phyloP scores from a whole-genome alignment of 768 basidiomycete genomes.

The Hortiboletus campestris region DNA sequence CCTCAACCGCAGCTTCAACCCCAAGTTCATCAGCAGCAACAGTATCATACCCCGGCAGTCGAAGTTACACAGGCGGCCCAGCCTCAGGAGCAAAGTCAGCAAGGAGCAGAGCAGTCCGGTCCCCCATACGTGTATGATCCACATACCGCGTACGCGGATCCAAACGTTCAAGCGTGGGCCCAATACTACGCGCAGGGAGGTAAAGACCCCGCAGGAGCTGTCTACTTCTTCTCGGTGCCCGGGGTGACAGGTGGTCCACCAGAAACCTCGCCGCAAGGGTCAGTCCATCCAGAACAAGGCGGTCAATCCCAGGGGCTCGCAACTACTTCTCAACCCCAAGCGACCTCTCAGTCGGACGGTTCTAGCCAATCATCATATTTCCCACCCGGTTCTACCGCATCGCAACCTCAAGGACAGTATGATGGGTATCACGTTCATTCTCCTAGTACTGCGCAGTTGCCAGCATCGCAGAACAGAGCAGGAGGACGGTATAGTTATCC shows the following conservation, averaged over 20 bases:
- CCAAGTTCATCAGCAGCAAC: slow-evolving; percentile 32
- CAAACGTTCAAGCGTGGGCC: slow-evolving; percentile 85
- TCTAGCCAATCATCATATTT: slow-evolving; percentile 16
- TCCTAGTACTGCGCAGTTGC: not conserved
- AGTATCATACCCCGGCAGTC: slow-evolving; percentile 7
- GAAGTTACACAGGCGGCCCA: slow-evolving; percentile 11
- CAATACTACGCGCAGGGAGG: slow-evolving; percentile 83
- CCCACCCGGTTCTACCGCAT: not conserved
- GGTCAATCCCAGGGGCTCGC: slow-evolving; percentile 11
- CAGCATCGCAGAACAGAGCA: slow-evolving; percentile 1
- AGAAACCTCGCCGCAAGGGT: slow-evolving; percentile 7
- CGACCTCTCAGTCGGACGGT: slow-evolving; percentile 10
- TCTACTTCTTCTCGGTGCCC: slow-evolving; percentile 79
- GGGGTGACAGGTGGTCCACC: slow-evolving; percentile 55
- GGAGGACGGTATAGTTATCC: slow-evolving; percentile 19
- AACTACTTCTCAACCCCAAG: slow-evolving; percentile 16
- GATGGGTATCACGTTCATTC: slow-evolving; percentile 21
- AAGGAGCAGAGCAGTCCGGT: slow-evolving; percentile 29
- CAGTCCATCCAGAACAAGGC: slow-evolving; percentile 8
- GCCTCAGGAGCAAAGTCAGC: slow-evolving; percentile 14
- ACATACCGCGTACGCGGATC: slow-evolving; percentile 65
- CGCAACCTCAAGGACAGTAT: slow-evolving; percentile 22
- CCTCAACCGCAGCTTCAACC: slow-evolving; percentile 26
- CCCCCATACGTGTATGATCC: slow-evolving; percentile 63
- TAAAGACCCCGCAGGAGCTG: slow-evolving; percentile 65